A percentile compares a stretch with the other conserved stretches of the same genome.
Evolutionary conservation across 768 basidiomycete genomes (phyloP).

Genomic region (Kwoniella pini): DNA sequence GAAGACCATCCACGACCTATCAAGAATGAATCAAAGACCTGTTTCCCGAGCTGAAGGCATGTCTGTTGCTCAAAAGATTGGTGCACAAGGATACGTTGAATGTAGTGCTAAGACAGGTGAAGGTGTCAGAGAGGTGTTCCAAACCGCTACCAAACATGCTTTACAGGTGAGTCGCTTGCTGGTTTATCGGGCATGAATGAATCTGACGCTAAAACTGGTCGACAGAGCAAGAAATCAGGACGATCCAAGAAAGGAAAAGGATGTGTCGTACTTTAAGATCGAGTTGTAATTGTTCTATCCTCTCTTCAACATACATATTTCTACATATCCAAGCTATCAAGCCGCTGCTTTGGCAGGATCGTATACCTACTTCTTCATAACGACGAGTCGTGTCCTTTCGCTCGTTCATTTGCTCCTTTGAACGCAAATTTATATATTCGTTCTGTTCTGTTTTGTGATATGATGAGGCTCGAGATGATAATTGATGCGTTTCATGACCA

Average conservation of each 20-base stretch:
- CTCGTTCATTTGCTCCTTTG: background rate
- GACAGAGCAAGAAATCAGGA: slow-evolving; percentile 48
- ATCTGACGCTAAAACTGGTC: background rate
- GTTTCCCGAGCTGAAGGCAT: slow-evolving; percentile 73
- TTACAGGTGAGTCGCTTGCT: slow-evolving; percentile 60
- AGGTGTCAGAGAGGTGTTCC: slow-evolving; percentile 97
- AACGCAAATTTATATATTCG: background rate
- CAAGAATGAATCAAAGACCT: slow-evolving; percentile 90
- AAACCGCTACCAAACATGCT: slow-evolving; percentile 91
- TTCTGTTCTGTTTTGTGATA: slow-evolving; percentile 18
- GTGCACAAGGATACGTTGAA: slow-evolving; percentile 93
- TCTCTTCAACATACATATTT: background rate
- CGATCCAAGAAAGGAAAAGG: slow-evolving; percentile 36
- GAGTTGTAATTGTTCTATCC: slow-evolving; percentile 26
- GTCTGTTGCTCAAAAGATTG: slow-evolving; percentile 94
- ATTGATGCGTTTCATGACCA: slow-evolving; percentile 15
- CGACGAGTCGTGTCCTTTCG: background rate
- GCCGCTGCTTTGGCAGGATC: background rate
- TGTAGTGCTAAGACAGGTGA: slow-evolving; percentile 96
- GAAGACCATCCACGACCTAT: slow-evolving; percentile 88
- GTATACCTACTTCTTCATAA: background rate
- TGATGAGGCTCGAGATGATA: slow-evolving; percentile 21
- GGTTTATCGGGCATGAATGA: too few relatives aligned
- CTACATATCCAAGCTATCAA: background rate
- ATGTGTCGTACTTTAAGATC: slow-evolving; percentile 44